Evolutionary conservation across 257 asterid species (phyloP).

Genomic region (Solanum piurae): DNA sequence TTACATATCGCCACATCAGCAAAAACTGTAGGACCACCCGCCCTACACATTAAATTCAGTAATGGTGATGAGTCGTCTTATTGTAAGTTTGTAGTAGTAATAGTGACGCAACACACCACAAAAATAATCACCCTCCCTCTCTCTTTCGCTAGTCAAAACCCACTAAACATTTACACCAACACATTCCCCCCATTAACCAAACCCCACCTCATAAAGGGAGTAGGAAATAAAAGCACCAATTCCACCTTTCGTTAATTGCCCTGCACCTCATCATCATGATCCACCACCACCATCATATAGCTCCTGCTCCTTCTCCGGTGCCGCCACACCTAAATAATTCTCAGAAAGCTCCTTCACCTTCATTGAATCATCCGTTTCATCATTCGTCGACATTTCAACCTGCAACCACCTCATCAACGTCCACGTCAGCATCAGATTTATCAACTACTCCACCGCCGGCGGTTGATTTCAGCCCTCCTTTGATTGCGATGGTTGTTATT

Average conservation of each 20-base stretch:
- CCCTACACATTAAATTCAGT: slow-evolving; percentile 35
- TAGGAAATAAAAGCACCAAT: slow-evolving; percentile 13
- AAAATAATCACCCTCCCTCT: neutral
- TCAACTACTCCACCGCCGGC: slow-evolving; percentile 35
- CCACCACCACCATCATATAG: slow-evolving; percentile 21
- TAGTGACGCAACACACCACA: neutral
- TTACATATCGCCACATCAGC: neutral
- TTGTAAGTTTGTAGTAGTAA: neutral
- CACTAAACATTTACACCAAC: neutral
- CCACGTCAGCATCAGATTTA: slow-evolving; percentile 11
- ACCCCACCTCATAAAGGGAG: neutral
- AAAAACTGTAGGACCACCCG: neutral
- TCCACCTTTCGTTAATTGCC: slow-evolving; percentile 12
- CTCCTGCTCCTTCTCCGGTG: slow-evolving; percentile 28
- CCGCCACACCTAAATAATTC: neutral
- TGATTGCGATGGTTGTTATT: slow-evolving; percentile 83
- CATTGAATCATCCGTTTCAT: neutral
- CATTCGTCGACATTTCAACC: slow-evolving; percentile 1
- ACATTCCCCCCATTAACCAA: neutral
- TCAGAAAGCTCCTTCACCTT: neutral
- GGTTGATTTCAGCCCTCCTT: slow-evolving; percentile 85
- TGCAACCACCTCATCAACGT: neutral
- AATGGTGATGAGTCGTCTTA: slow-evolving; percentile 30
- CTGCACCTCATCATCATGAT: slow-evolving; percentile 17
- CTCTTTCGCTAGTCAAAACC: slow-evolving; percentile 17